Conservation (phyloP, 176 grass and related monocot species). For the Pharus latifolius region DNA sequence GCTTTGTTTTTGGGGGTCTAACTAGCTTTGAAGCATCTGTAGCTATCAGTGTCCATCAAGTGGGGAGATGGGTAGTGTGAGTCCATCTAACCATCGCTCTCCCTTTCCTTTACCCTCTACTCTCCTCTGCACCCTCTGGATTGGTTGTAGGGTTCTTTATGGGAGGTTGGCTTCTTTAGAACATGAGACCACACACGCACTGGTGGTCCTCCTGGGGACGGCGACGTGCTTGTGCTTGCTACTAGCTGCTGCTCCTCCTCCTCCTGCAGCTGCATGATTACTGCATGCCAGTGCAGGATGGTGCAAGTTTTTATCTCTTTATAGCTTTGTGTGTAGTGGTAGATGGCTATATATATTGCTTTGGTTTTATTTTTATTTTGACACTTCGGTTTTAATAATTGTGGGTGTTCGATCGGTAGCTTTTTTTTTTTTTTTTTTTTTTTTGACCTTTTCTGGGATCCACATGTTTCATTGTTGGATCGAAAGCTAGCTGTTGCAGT, state of each 20-base stretch:
- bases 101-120: conserved; percentile 2
- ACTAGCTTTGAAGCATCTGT: conserved; percentile 14
- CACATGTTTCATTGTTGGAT: conserved; percentile 30
- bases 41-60: conserved; percentile 50
- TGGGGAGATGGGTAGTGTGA: conserved; percentile 37
- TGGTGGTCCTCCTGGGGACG: conserved; percentile 43
- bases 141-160: conserved; percentile 24
- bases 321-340: conserved; percentile 1
- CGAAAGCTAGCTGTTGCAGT: conserved; percentile 12
- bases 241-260: background rate
- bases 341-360: background rate
- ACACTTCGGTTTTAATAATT: background rate
- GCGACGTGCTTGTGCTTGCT: conserved; percentile 25
- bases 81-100: conserved; percentile 21
- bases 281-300: conserved; percentile 10
- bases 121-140: conserved; percentile 20
- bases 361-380: background rate
- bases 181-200: conserved; percentile 24
- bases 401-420: conserved; percentile 4
- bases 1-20: background rate
- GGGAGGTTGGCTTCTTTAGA: conserved; percentile 54
- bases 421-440: too few relatives aligned
- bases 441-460: conserved; percentile 33
- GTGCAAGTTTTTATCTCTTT: conserved; percentile 18
- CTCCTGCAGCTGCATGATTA: conserved; percentile 24